Conservation (phyloP, 768 basidiomycete species). For the Flagelloscypha sp. region DNA sequence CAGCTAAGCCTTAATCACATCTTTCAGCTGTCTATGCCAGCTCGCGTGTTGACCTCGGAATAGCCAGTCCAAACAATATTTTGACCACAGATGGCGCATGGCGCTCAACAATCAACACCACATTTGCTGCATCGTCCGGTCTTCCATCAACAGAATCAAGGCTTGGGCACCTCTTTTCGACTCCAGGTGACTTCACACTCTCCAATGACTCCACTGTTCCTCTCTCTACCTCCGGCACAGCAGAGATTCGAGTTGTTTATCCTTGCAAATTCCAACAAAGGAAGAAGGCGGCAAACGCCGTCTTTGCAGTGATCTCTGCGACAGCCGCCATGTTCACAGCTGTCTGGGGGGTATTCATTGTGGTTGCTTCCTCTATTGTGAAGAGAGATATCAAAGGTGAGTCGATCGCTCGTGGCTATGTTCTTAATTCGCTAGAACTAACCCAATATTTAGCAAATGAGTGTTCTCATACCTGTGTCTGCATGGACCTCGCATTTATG, state of each 20-base stretch:
- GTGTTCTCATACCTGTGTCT: too few relatives aligned
- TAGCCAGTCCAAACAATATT: slow-evolving; percentile 21
- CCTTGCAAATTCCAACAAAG: slow-evolving; percentile 10
- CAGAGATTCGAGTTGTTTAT: slow-evolving; percentile 9
- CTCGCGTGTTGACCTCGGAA: slow-evolving; percentile 20
- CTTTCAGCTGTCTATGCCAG: slow-evolving; percentile 17
- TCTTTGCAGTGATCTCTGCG: slow-evolving; percentile 15
- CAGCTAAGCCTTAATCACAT: slow-evolving; percentile 15
- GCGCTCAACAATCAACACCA: slow-evolving; percentile 5
- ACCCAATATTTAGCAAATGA: too few relatives aligned
- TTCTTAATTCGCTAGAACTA: too few relatives aligned
- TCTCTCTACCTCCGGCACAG: slow-evolving; percentile 3
- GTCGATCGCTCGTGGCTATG: too few relatives aligned
- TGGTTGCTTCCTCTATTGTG: background rate
- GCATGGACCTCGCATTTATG: too few relatives aligned
- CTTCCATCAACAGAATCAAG: slow-evolving; percentile 15
- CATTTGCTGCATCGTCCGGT: slow-evolving; percentile 8
- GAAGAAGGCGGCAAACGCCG: slow-evolving; percentile 9
- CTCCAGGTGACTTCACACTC: slow-evolving; percentile 8
- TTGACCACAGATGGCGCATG: too few relatives aligned
- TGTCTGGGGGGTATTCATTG: slow-evolving; percentile 13
- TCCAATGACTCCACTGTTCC: slow-evolving; percentile 1
- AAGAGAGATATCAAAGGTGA: slow-evolving; percentile 2
- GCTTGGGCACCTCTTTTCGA: slow-evolving; percentile 19
- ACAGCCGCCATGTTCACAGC: slow-evolving; percentile 15